These are phyloP conservation scores for Colletotrichum aenigma DNA, from an alignment of 2,329 filamentous ascomycete genomes.

Conservation along the genomic window DNA sequence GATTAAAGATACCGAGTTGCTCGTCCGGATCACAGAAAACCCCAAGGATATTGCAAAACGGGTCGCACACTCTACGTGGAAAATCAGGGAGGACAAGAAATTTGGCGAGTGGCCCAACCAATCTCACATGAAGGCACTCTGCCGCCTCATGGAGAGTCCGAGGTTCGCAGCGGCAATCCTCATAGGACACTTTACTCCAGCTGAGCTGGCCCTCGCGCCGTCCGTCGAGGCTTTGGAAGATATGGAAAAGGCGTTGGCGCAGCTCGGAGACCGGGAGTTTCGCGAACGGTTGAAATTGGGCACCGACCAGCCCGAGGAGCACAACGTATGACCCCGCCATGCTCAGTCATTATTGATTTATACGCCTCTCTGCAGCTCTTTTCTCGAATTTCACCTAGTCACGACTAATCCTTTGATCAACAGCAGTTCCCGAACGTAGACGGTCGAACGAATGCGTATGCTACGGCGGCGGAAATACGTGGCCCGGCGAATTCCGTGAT, in stretches of 20 bases:
- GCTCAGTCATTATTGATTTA: not conserved
- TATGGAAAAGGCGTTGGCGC: conserved; percentile 28
- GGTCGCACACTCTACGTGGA: conserved; percentile 29
- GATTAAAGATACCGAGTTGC: not conserved
- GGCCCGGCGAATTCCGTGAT: not conserved
- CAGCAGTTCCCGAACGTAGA: not conserved
- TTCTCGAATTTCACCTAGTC: not conserved
- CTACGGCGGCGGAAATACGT: not conserved
- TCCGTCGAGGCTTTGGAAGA: conserved; percentile 27
- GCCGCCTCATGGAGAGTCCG: conserved; percentile 26
- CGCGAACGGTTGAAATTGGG: conserved; percentile 22
- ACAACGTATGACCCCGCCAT: conserved; percentile 32
- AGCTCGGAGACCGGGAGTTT: conserved; percentile 30
- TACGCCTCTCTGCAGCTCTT: not conserved
- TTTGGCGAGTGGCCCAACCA: conserved; percentile 35
- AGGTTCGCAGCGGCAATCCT: conserved; percentile 35
- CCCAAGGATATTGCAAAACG: not conserved
- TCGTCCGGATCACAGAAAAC: not conserved
- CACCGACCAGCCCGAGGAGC: conserved; percentile 26
- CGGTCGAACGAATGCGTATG: not conserved
- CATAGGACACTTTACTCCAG: conserved; percentile 26
- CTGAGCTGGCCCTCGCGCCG: conserved; percentile 30
- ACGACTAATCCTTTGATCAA: not conserved
- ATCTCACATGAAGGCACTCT: conserved; percentile 38
- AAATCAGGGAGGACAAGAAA: conserved; percentile 25